A percentile compares a stretch with the other conserved stretches of the same genome.
Conservation (phyloP, 805 yeast species). For the Saturnispora saitoi region DNA sequence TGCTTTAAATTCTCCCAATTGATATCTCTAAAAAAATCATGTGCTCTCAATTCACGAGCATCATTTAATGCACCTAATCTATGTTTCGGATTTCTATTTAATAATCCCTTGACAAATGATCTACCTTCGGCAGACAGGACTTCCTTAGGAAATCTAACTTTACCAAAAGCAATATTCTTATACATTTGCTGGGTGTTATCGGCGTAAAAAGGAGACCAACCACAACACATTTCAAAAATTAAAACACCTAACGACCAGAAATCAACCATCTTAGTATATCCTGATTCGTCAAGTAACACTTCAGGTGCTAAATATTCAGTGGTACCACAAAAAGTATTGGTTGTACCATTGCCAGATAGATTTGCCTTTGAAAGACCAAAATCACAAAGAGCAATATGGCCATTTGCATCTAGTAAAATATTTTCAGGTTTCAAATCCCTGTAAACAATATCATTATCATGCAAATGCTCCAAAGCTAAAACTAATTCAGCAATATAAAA, state of each 20-base stretch:
- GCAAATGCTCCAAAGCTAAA: slow-evolving; percentile 86
- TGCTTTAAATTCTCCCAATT: slow-evolving; percentile 77
- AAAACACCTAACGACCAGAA: slow-evolving; percentile 97
- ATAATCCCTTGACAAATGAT: slow-evolving; percentile 87
- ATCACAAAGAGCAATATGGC: slow-evolving; percentile 95
- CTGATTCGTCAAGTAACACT: slow-evolving; percentile 87
- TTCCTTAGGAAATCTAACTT: slow-evolving; percentile 94
- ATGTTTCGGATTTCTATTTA: slow-evolving; percentile 93
- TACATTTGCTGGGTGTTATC: slow-evolving; percentile 98
- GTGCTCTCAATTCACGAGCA: slow-evolving; percentile 86
- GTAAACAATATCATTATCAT: slow-evolving; percentile 91
- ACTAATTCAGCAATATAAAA: slow-evolving; percentile 95
- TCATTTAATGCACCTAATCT: slow-evolving; percentile 87
- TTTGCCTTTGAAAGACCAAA: slow-evolving; percentile 95
- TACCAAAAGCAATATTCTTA: slow-evolving; percentile 97
- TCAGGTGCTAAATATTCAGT: slow-evolving; percentile 98
- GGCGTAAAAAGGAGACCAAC: slow-evolving; percentile 98
- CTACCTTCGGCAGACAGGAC: slow-evolving; percentile 89
- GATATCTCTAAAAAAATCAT: slow-evolving; percentile 83
- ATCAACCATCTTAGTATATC: slow-evolving; percentile 98
- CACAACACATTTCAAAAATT: slow-evolving; percentile 98
- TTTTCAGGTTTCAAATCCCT: slow-evolving; percentile 97
- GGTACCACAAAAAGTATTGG: slow-evolving; percentile 97
- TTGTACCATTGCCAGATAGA: slow-evolving; percentile 74
- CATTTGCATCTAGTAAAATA: slow-evolving; percentile 89